Conservation (phyloP, 768 basidiomycete genomes). For the Lactarius trivialis region DNA sequence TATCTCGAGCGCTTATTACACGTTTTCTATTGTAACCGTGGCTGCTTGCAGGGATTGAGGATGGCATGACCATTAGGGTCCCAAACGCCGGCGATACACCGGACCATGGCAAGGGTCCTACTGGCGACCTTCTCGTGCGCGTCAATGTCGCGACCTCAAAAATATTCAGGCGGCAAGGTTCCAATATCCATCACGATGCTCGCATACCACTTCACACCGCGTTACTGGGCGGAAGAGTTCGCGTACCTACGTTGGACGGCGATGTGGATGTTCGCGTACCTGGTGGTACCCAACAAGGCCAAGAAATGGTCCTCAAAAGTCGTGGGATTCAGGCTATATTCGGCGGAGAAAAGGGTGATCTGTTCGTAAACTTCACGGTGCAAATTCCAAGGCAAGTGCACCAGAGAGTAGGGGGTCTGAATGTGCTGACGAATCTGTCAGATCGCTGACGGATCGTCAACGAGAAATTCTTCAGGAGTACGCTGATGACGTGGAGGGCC, state of each 20-base stretch:
- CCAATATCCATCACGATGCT: slow-evolving; percentile 84
- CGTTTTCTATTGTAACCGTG: slow-evolving; percentile 7
- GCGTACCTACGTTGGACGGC: slow-evolving; percentile 91
- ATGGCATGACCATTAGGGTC: slow-evolving; percentile 86
- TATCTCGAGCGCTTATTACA: neutral
- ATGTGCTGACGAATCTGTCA: slow-evolving; percentile 30
- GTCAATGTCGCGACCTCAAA: slow-evolving; percentile 80
- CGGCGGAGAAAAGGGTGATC: slow-evolving; percentile 62
- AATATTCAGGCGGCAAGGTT: slow-evolving; percentile 83
- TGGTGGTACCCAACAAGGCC: slow-evolving; percentile 89
- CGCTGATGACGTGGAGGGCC: slow-evolving; percentile 89
- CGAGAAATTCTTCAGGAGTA: slow-evolving; percentile 82
- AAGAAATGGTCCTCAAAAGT: slow-evolving; percentile 91
- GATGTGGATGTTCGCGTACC: slow-evolving; percentile 93
- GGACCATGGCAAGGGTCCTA: slow-evolving; percentile 63
- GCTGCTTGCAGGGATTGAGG: slow-evolving; percentile 67
- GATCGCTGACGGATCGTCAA: slow-evolving; percentile 78
- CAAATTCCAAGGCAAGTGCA: slow-evolving; percentile 78
- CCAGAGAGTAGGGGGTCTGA: slow-evolving; percentile 1
- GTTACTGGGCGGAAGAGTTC: slow-evolving; percentile 85
- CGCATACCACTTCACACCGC: slow-evolving; percentile 88
- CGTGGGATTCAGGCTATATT: slow-evolving; percentile 69
- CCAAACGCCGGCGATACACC: slow-evolving; percentile 81
- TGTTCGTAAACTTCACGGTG: slow-evolving; percentile 84
- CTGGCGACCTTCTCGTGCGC: slow-evolving; percentile 84